Base-by-base conservation (phyloP, 176 grass and related monocot species). In the Eragrostis nindensis region DNA sequence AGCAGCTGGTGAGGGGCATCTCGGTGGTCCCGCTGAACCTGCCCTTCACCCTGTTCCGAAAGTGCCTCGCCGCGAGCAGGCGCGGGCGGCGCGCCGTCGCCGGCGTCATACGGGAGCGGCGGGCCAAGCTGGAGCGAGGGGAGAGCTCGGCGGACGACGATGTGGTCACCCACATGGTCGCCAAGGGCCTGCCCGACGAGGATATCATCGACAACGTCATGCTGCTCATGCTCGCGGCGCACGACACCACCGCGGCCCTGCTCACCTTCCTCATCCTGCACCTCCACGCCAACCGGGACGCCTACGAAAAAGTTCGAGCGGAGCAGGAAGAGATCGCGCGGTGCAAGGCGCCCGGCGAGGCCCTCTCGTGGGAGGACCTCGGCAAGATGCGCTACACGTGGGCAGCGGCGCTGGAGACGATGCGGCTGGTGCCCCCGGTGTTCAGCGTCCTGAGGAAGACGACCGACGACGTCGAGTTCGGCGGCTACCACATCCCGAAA, bases 221-320 rank as follows among this genome's bases (percentile, higher is more conserved):
- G 54, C 43, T 82, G 13, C 41, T 90, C 38, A 71, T 82, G 72
- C 19, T 85, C 3, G 72, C 83, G 15, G 72, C 82, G 12, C 83
- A 85, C 44, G 87, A 89, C 71, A 89, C 82, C 3, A 71, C 87
- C 0, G 65, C 87, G 2, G n/a, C 32, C 7, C 82, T 85, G 46
- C 36, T 89, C 19, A 82, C 82, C 27, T 89, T 89, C 82, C 73
- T 89, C 44, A 46, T 89, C 72, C 87, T 72, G 2, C 56, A 77
- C n/a, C 82, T 89, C 36, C 64, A 57, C 2, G 54, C 54, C 21
- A 57, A 57, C n/a, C 2, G 8, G 54, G 54, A 57, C 7, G 54
- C 54, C 54, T 57, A 57, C 54, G 21, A 57, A 7, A 57, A 57
- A 57, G 54, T 57, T 24, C 6, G 54, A 57, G 3, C 54, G 22